Conservation (phyloP, 1,284 basidiomycete species). For the Ceratobasidium sp. region DNA sequence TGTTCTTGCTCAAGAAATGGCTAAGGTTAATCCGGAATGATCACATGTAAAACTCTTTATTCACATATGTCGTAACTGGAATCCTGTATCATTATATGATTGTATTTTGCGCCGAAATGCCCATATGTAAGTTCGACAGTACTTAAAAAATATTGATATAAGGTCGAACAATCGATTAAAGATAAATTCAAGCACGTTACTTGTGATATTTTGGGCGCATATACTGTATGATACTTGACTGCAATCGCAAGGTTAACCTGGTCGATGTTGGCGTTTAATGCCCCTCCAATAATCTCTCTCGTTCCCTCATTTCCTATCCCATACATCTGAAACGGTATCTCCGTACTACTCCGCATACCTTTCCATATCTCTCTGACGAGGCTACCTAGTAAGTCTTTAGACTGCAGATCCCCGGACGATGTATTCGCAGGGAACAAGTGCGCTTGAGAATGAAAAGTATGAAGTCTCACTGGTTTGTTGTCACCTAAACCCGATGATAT, state of each 20-base stretch:
- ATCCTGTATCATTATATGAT: too few species aligned
- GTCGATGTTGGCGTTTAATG: not conserved
- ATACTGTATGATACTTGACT: conserved; percentile 13
- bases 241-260: not conserved
- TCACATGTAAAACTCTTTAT: too few species aligned
- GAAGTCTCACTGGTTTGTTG: not conserved
- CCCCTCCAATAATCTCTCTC: not conserved
- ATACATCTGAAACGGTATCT: conserved; percentile 14
- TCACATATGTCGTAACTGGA: too few species aligned
- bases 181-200: too few species aligned
- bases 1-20: too few species aligned
- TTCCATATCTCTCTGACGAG: not conserved
- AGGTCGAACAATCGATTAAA: too few species aligned
- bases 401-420: not conserved
- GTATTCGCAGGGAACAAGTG: not conserved
- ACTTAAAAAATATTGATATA: too few species aligned
- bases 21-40: too few species aligned
- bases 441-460: not conserved
- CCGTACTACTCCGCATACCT: not conserved
- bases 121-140: too few species aligned
- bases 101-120: too few species aligned
- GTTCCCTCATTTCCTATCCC: not conserved
- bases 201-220: not conserved
- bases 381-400: not conserved
- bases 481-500: not conserved